Conservation (phyloP, 2,329 filamentous ascomycete species). For the Ascomycota sp. region DNA sequence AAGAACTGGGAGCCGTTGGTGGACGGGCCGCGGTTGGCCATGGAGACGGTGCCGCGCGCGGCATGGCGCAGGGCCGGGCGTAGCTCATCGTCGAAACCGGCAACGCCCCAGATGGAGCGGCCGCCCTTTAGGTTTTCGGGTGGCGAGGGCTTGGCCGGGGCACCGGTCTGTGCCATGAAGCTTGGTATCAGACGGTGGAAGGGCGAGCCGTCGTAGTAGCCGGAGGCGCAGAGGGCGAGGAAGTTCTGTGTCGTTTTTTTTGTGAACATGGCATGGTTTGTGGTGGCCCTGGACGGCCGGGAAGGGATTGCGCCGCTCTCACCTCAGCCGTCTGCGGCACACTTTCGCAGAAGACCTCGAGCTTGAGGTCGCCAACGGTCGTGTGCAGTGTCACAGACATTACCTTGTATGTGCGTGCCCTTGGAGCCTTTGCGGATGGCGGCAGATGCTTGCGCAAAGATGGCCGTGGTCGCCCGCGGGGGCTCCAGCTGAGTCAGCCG, state of each 20-base stretch:
- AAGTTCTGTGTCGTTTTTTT: slow-evolving; percentile 39
- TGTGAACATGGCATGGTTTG: too few species aligned
- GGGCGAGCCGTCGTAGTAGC: slow-evolving; percentile 51
- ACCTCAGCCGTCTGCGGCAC: slow-evolving; percentile 82
- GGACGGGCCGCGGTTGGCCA: slow-evolving; percentile 55
- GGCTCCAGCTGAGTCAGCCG: too few species aligned
- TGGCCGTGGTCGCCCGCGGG: too few species aligned
- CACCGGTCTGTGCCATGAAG: slow-evolving; percentile 66
- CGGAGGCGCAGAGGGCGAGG: slow-evolving; percentile 61
- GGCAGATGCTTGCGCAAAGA: too few species aligned
- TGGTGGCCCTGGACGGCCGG: background rate
- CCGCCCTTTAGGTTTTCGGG: slow-evolving; percentile 41
- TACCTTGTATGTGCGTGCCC: background rate
- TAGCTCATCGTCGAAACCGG: slow-evolving; percentile 59
- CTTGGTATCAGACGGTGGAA: slow-evolving; percentile 61
- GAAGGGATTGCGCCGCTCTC: slow-evolving; percentile 5
- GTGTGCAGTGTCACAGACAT: slow-evolving; percentile 67
- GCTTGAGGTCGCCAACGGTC: slow-evolving; percentile 69
- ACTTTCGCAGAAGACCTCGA: slow-evolving; percentile 88
- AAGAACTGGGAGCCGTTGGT: slow-evolving; percentile 70
- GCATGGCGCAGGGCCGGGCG: slow-evolving; percentile 45
- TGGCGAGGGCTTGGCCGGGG: slow-evolving; percentile 28
- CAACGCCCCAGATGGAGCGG: slow-evolving; percentile 47
- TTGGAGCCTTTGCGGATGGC: too few species aligned
- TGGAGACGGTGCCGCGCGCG: slow-evolving; percentile 46